Conservation (phyloP, 2,329 filamentous ascomycete genomes). For the Aspergillus quadrilineatus region DNA sequence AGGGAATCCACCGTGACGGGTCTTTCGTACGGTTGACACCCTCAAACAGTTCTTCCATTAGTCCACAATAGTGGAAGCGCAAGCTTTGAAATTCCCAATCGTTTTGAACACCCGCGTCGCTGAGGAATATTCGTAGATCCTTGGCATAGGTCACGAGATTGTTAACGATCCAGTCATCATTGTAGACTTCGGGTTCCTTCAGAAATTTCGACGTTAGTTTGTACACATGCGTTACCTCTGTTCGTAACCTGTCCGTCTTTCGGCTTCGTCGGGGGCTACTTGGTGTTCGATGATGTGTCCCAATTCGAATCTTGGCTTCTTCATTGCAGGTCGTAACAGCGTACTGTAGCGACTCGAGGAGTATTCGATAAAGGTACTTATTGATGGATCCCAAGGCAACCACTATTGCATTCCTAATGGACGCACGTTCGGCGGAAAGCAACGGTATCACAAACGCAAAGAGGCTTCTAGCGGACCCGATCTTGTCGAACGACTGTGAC, state of each 20-base stretch:
- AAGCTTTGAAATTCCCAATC: slow-evolving; percentile 93
- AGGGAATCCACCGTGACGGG: slow-evolving; percentile 91
- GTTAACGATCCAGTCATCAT: slow-evolving; percentile 85
- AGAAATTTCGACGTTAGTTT: slow-evolving; percentile 90
- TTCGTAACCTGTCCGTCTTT: slow-evolving; percentile 81
- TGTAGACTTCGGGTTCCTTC: slow-evolving; percentile 71
- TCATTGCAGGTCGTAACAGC: slow-evolving; percentile 84
- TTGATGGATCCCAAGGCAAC: slow-evolving; percentile 93
- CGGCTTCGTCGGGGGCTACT: slow-evolving; percentile 80
- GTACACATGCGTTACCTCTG: slow-evolving; percentile 94
- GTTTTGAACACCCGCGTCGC: slow-evolving; percentile 90
- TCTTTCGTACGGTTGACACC: slow-evolving; percentile 83
- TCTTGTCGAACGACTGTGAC: slow-evolving; percentile 68
- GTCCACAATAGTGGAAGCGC: slow-evolving; percentile 86
- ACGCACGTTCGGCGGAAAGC: slow-evolving; percentile 73
- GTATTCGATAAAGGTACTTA: slow-evolving; percentile 83
- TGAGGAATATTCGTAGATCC: slow-evolving; percentile 89
- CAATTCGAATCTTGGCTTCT: slow-evolving; percentile 77
- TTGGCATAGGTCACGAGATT: slow-evolving; percentile 88
- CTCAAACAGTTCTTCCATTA: slow-evolving; percentile 90
- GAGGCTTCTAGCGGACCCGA: slow-evolving; percentile 81
- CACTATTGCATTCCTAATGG: slow-evolving; percentile 86
- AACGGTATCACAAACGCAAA: slow-evolving; percentile 92
- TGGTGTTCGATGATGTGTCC: slow-evolving; percentile 73
- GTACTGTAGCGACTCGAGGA: slow-evolving; percentile 85